Evolutionary conservation across 768 basidiomycete species (phyloP), one percentile per base, ranked within the genome.

Genomic region (Lentinula boryana): DNA sequence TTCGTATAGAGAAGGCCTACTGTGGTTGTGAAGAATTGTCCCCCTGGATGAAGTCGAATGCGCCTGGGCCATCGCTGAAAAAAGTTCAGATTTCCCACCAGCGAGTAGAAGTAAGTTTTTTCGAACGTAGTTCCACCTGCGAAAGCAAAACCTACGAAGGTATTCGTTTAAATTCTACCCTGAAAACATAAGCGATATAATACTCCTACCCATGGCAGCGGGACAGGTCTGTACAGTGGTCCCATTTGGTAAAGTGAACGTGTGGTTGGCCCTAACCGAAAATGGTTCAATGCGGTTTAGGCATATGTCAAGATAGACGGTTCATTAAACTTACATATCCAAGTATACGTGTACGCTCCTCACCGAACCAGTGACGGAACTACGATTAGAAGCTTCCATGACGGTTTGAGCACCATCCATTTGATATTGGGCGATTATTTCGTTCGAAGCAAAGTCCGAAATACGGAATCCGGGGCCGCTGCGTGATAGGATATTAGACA

Each of bases 11-110:
- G 8, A 44, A 48, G 50, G 72, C 83, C 62, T 72, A 87, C 83
- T 82, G 85, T 7, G 82, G 71, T 15, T 68, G 68, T 3, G 85
- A 82, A 21, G 82, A 79, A 68, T 91, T 89, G 64, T 81, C 77
- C 4, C 90, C 89, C 74, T 91, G 90, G 35, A 85, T 72, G 64
- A 91, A 93, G 70, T 91, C 88, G 63, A 91, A 85, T 1, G 83
- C 82, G 18, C 91, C 91, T 3, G 91, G 89, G 0, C 91, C 89
- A 71, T 92, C 90, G n/a, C 85, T 86, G 63, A 38, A 49, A 62
- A 36, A 5, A 10, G 7, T 23, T 52, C 16, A 36, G 33, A 32
- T 36, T 18, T 31, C 56, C 59, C 55, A 44, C 32, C 54, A 44
- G 16, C 23, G 58, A 60, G 23, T 65, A 32, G 49, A 55, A 10